Evolutionary conservation across 257 asterid genomes (phyloP).

Genomic region (Rhazya stricta): DNA sequence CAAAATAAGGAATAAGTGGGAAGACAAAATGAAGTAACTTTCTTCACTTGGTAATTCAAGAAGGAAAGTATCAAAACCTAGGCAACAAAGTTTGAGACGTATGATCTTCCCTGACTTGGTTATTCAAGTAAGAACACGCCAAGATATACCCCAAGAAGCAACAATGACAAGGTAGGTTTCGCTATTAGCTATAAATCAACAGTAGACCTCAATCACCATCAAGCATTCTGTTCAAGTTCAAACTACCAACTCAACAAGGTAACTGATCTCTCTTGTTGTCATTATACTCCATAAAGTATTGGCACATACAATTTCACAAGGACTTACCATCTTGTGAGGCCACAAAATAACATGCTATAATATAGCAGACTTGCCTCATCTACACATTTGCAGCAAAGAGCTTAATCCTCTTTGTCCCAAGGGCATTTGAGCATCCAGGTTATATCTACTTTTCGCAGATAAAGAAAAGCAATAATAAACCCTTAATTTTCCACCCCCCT

Average conservation of each 20-base stretch:
- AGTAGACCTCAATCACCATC: background rate
- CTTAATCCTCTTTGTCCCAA: background rate
- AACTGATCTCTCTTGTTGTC: background rate
- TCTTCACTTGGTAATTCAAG: conserved; percentile 2
- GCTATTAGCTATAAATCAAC: background rate
- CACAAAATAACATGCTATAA: background rate
- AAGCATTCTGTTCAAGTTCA: background rate
- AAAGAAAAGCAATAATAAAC: no score
- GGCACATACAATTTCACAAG: background rate
- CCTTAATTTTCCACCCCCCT: no score
- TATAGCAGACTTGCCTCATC: background rate
- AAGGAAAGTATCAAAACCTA: conserved; percentile 10
- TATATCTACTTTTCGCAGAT: no score
- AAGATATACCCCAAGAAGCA: background rate
- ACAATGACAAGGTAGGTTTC: background rate
- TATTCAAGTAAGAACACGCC: conserved; percentile 22
- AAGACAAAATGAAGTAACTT: background rate
- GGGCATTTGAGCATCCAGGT: background rate
- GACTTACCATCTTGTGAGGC: background rate
- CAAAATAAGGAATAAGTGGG: background rate
- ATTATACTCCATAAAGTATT: background rate
- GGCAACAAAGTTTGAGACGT: background rate
- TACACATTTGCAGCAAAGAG: background rate
- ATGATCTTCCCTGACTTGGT: background rate
- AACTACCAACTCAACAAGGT: conserved; percentile 2